These are phyloP conservation scores for Cryptococcus sp. DNA, from an alignment of 1,284 basidiomycete species.

Conservation along the genomic window DNA sequence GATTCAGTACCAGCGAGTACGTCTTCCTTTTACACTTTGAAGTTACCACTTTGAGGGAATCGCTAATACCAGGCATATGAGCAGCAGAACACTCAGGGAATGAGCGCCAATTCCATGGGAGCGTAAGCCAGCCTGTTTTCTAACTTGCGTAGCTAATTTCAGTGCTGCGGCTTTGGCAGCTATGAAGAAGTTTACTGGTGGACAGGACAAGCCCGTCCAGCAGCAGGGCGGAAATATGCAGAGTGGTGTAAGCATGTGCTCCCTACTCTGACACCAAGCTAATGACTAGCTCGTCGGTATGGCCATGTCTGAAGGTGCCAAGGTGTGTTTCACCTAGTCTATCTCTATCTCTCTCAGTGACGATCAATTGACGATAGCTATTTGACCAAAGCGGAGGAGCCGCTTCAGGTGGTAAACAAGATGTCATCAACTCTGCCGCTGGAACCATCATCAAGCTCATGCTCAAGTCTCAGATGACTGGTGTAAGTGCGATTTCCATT, in stretches of 20 bases:
- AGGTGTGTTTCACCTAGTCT: constrained; percentile 28
- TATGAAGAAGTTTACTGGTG: constrained; percentile 56
- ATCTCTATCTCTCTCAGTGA: too few species aligned
- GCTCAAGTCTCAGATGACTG: constrained; percentile 50
- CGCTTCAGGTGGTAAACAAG: constrained; percentile 65
- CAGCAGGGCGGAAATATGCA: constrained; percentile 47
- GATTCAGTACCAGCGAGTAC: constrained; percentile 49
- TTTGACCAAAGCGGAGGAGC: constrained; percentile 67
- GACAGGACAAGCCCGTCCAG: constrained; percentile 31
- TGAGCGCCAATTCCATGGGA: constrained; percentile 62
- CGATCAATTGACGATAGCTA: constrained; percentile 50
- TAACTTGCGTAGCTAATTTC: background rate
- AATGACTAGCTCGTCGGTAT: constrained; percentile 63
- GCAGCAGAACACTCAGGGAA: constrained; percentile 52
- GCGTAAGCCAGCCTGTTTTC: constrained; percentile 15
- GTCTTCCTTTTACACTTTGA: too few species aligned
- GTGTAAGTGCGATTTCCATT: constrained; percentile 49
- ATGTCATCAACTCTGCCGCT: constrained; percentile 73
- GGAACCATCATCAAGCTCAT: constrained; percentile 78
- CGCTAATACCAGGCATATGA: constrained; percentile 48
- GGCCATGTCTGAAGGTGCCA: constrained; percentile 67
- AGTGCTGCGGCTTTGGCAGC: constrained; percentile 72
- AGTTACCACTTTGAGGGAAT: too few species aligned
- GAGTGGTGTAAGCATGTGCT: constrained; percentile 26
- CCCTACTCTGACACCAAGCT: background rate